Conservation (phyloP, 306 rosid genomes). For the Luffa acutangula region DNA sequence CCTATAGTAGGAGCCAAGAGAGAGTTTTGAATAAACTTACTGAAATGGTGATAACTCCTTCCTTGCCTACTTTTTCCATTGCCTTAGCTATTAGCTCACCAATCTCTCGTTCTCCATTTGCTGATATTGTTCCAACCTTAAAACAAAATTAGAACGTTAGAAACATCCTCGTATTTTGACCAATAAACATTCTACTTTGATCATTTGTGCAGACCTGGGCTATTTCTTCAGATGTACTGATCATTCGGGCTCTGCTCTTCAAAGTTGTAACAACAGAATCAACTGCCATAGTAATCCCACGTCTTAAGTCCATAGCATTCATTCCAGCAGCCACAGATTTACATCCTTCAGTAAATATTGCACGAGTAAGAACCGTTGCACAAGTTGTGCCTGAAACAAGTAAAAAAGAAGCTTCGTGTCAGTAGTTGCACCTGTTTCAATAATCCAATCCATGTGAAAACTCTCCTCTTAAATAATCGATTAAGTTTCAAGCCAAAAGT, state of each 20-base stretch:
- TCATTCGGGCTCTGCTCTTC: conserved; percentile 45
- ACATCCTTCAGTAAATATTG: conserved; percentile 49
- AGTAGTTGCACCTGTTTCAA: background rate
- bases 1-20: background rate
- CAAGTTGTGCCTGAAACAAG: conserved; percentile 45
- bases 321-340: conserved; percentile 50
- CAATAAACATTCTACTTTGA: background rate
- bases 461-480: background rate
- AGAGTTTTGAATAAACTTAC: conserved; percentile 18
- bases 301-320: conserved; percentile 48
- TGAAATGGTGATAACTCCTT: conserved; percentile 37
- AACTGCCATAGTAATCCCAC: conserved; percentile 45
- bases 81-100: conserved; percentile 52
- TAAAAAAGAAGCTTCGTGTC: background rate
- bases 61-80: conserved; percentile 53
- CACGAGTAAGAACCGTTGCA: conserved; percentile 46
- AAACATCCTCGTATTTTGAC: background rate
- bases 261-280: conserved; percentile 42
- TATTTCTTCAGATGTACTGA: conserved; percentile 47
- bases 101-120: conserved; percentile 48
- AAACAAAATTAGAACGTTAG: background rate
- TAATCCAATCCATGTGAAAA: background rate
- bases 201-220: conserved; percentile 28
- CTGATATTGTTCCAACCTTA: conserved; percentile 51
- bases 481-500: background rate